phyloP scores from a whole-genome alignment of 805 yeast species.

The Naumovozyma baii region DNA sequence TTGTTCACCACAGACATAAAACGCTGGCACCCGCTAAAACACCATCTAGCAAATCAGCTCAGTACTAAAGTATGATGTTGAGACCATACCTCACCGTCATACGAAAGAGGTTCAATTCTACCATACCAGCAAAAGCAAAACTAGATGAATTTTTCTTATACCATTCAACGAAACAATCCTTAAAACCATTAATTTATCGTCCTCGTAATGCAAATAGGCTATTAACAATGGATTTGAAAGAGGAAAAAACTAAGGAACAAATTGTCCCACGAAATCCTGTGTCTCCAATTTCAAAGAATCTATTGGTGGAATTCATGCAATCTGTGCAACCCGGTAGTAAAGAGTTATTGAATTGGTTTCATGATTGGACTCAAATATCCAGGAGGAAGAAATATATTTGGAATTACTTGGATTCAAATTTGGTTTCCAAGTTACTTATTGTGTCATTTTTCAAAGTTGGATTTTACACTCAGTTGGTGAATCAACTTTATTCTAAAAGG shows the following conservation, averaged over 20 bases:
- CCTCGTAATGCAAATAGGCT: slow-evolving; percentile 32
- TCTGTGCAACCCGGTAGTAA: slow-evolving; percentile 11
- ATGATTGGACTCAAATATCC: slow-evolving; percentile 19
- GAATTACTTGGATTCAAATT: slow-evolving; percentile 17
- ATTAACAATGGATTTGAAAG: slow-evolving; percentile 33
- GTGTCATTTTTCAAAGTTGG: slow-evolving; percentile 22
- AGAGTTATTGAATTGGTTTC: slow-evolving; percentile 19
- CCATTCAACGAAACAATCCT: slow-evolving; percentile 26
- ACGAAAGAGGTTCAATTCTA: slow-evolving; percentile 1
- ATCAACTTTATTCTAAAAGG: slow-evolving; percentile 13
- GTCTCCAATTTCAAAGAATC: slow-evolving; percentile 21
- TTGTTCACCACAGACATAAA: too few species aligned
- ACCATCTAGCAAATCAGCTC: too few species aligned
- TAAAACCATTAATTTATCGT: slow-evolving; percentile 35
- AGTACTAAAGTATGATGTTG: too few species aligned
- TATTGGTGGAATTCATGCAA: slow-evolving; percentile 20
- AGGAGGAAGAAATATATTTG: slow-evolving; percentile 20
- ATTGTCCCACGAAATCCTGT: slow-evolving; percentile 30
- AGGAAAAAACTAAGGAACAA: slow-evolving; percentile 27
- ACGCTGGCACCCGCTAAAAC: too few species aligned
- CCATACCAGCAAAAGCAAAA: slow-evolving; percentile 14
- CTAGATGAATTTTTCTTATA: slow-evolving; percentile 29
- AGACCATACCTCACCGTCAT: too few species aligned
- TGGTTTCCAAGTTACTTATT: slow-evolving; percentile 19
- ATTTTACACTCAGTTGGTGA: slow-evolving; percentile 13